These are phyloP conservation scores for Rhynchosporium secalis DNA, from an alignment of 2,329 filamentous ascomycete genomes.

Conservation along the genomic window DNA sequence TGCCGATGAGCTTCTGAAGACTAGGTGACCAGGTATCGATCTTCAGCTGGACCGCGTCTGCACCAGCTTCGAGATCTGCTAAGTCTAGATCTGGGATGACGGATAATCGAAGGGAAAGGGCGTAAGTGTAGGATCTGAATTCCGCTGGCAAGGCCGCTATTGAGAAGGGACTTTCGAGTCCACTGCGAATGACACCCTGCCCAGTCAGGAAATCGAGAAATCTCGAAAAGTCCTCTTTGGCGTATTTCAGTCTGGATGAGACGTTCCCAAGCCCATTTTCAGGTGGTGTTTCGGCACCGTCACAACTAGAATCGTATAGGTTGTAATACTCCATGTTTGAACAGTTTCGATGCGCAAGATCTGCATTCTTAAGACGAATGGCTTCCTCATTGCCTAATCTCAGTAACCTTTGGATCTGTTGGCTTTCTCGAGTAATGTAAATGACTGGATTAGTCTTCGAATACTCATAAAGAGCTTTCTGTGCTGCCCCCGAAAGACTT, in stretches of 20 bases:
- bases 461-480: slow-evolving; percentile 61
- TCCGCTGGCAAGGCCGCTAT: slow-evolving; percentile 59
- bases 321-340: slow-evolving; percentile 70
- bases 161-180: slow-evolving; percentile 60
- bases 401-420: slow-evolving; percentile 57
- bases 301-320: slow-evolving; percentile 45
- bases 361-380: slow-evolving; percentile 45
- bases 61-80: slow-evolving; percentile 55
- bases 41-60: slow-evolving; percentile 60
- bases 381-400: slow-evolving; percentile 47
- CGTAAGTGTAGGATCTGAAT: slow-evolving; percentile 64
- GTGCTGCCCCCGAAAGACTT: slow-evolving; percentile 42
- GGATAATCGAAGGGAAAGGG: slow-evolving; percentile 61
- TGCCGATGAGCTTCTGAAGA: slow-evolving; percentile 51
- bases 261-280: slow-evolving; percentile 48
- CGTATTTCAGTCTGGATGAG: slow-evolving; percentile 51
- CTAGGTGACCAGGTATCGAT: slow-evolving; percentile 57
- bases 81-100: slow-evolving; percentile 55
- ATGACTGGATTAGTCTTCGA: slow-evolving; percentile 67
- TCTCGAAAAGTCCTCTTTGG: slow-evolving; percentile 59
- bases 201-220: slow-evolving; percentile 61
- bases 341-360: slow-evolving; percentile 48
- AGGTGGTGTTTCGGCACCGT: slow-evolving; percentile 42
- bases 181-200: slow-evolving; percentile 51
- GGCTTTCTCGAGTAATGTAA: slow-evolving; percentile 65